A percentile compares a stretch with the other conserved stretches of the same genome.
phyloP scores from a whole-genome alignment of 345 rosid species.

The Brassica incana region DNA sequence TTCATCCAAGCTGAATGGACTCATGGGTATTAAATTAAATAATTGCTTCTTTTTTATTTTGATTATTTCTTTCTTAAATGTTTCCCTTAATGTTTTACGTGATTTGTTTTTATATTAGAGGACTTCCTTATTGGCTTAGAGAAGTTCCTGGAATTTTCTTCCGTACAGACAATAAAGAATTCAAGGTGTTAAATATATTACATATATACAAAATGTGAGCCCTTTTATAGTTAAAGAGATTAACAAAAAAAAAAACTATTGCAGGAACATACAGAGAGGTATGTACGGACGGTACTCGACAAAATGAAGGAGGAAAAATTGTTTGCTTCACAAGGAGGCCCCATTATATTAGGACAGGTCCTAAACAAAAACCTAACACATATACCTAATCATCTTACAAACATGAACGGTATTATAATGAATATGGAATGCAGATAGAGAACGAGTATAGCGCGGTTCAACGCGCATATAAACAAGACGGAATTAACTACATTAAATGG shows the following conservation, averaged over 20 bases:
- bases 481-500: conserved; percentile 69
- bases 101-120: conserved; percentile 44
- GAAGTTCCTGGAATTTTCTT: conserved; percentile 68
- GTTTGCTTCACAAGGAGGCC: conserved; percentile 67
- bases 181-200: conserved; percentile 58
- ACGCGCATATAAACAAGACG: conserved; percentile 58
- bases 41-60: neutral
- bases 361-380: neutral
- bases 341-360: conserved; percentile 64
- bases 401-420: neutral
- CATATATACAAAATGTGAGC: neutral
- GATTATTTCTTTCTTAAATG: neutral
- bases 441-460: conserved; percentile 84
- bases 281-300: conserved; percentile 47
- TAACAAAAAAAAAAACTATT: neutral
- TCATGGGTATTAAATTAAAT: conserved; percentile 60
- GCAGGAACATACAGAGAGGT: conserved; percentile 62
- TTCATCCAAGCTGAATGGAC: conserved; percentile 98
- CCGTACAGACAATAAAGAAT: conserved; percentile 71
- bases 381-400: neutral
- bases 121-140: conserved; percentile 90
- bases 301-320: conserved; percentile 52
- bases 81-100: neutral
- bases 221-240: neutral
- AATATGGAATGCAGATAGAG: conserved; percentile 59